Percentiles rank a stretch among this genome's conserved stretches.
Conservation (phyloP, 805 yeast species). For the Clavispora carvajalis region DNA sequence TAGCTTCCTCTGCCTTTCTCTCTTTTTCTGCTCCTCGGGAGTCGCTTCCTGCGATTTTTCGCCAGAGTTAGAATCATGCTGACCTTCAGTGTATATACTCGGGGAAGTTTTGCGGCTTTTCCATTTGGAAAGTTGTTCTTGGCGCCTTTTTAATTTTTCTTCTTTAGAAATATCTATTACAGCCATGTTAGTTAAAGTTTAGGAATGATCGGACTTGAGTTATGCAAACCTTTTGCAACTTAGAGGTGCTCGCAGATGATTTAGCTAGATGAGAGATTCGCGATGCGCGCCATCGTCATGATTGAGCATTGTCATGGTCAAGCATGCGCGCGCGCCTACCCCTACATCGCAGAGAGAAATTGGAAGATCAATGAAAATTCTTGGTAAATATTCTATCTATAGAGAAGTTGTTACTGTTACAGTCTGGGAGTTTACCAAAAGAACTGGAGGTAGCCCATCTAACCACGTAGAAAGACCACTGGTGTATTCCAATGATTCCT, state of each 20-base stretch:
- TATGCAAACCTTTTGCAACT: background rate
- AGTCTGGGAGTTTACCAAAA: slow-evolving; percentile 84
- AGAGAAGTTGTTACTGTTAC: slow-evolving; percentile 95
- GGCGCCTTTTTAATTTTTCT: slow-evolving; percentile 38
- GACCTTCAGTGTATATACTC: background rate
- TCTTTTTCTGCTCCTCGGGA: slow-evolving; percentile 6
- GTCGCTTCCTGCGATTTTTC: background rate
- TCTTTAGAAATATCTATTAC: slow-evolving; percentile 16
- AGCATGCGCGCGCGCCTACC: no score
- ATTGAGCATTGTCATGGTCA: no score
- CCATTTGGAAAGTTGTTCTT: slow-evolving; percentile 57
- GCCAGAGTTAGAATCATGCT: background rate
- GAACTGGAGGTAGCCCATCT: slow-evolving; percentile 72
- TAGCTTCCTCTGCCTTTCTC: slow-evolving; percentile 12
- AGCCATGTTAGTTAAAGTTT: slow-evolving; percentile 12
- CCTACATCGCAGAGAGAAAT: no score
- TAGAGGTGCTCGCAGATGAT: background rate
- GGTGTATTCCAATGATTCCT: slow-evolving; percentile 69
- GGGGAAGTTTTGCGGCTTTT: slow-evolving; percentile 46
- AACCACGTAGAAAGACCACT: slow-evolving; percentile 77
- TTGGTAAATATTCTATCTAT: no score
- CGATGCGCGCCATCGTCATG: slow-evolving; percentile 1
- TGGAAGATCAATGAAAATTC: no score
- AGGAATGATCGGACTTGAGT: background rate
- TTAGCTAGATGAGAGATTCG: background rate